These are phyloP conservation scores for Hymenoscyphus albidus DNA, from an alignment of 2,329 filamentous ascomycete species.

Conservation along the genomic window DNA sequence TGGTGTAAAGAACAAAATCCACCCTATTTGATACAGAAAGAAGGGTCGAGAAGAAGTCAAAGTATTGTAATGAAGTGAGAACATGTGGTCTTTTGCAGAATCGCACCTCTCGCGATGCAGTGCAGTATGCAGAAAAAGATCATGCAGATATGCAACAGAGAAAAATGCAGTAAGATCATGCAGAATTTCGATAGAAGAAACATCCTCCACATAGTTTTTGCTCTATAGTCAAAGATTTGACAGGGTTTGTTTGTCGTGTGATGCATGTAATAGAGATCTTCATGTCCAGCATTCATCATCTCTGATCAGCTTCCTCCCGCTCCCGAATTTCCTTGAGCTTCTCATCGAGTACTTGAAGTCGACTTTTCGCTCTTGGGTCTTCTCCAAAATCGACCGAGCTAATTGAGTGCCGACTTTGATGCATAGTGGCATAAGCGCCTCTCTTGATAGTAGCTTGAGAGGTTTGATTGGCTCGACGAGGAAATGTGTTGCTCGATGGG, in stretches of 20 bases:
- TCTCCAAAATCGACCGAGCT: conserved; percentile 33
- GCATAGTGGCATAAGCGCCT: conserved; percentile 55
- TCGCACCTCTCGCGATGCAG: background rate
- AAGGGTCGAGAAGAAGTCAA: background rate
- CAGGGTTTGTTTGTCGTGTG: too few species aligned
- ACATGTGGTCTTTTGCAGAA: background rate
- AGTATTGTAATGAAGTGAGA: background rate
- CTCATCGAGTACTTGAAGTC: conserved; percentile 27
- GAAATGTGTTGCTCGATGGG: conserved; percentile 55
- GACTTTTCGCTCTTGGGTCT: conserved; percentile 27
- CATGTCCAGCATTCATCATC: conserved; percentile 2
- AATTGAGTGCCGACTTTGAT: conserved; percentile 40
- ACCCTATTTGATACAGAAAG: too few species aligned
- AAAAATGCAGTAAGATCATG: background rate
- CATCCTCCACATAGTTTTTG: background rate
- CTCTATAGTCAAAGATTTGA: background rate
- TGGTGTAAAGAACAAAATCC: too few species aligned
- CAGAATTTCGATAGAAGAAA: background rate
- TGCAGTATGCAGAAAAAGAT: background rate
- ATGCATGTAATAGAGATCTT: background rate
- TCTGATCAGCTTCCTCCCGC: conserved; percentile 21
- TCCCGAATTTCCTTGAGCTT: conserved; percentile 32
- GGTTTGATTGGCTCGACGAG: conserved; percentile 50
- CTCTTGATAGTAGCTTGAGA: conserved; percentile 31
- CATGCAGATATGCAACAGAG: background rate